Percentiles rank a stretch among this genome's conserved stretches.
These are phyloP conservation scores for Neofusicoccum sp. DNA, from an alignment of 2,329 filamentous ascomycete genomes.

Conservation along the genomic window DNA sequence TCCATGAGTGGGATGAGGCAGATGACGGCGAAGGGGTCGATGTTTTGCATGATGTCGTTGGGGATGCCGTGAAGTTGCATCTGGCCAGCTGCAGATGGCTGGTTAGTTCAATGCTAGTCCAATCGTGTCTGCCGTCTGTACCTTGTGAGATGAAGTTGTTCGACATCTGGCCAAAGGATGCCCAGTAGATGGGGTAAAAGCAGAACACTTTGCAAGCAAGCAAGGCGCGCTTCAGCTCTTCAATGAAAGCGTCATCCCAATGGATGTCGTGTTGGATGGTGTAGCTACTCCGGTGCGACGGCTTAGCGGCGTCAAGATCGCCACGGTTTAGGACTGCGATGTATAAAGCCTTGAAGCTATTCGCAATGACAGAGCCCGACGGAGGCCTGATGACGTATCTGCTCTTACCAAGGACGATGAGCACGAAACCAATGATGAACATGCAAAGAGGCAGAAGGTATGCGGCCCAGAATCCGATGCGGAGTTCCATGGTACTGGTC, in stretches of 20 bases:
- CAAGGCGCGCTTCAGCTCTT: slow-evolving; percentile 66
- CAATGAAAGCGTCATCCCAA: slow-evolving; percentile 70
- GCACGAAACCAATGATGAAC: slow-evolving; percentile 60
- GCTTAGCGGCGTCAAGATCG: slow-evolving; percentile 60
- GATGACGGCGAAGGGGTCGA: slow-evolving; percentile 48
- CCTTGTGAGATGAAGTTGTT: slow-evolving; percentile 50
- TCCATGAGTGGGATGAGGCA: slow-evolving; percentile 48
- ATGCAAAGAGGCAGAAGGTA: slow-evolving; percentile 62
- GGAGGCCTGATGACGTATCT: slow-evolving; percentile 22
- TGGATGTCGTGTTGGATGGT: slow-evolving; percentile 33
- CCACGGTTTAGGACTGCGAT: slow-evolving; percentile 52
- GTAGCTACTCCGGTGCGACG: slow-evolving; percentile 49
- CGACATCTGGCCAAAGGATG: slow-evolving; percentile 46
- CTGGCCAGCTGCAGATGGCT: slow-evolving; percentile 35
- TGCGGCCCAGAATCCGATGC: slow-evolving; percentile 65
- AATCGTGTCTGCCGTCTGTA: slow-evolving; percentile 16
- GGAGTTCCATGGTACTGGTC: slow-evolving; percentile 66
- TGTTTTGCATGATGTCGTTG: slow-evolving; percentile 50
- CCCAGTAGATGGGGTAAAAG: slow-evolving; percentile 50
- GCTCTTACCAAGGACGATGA: slow-evolving; percentile 44
- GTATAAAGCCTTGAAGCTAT: slow-evolving; percentile 58
- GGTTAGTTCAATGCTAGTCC: not conserved
- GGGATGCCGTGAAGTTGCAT: slow-evolving; percentile 48
- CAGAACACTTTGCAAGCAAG: slow-evolving; percentile 68
- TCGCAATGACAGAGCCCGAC: slow-evolving; percentile 21